phyloP scores from a whole-genome alignment of 192 early-diverging fungal species.

The Thamnidium elegans region DNA sequence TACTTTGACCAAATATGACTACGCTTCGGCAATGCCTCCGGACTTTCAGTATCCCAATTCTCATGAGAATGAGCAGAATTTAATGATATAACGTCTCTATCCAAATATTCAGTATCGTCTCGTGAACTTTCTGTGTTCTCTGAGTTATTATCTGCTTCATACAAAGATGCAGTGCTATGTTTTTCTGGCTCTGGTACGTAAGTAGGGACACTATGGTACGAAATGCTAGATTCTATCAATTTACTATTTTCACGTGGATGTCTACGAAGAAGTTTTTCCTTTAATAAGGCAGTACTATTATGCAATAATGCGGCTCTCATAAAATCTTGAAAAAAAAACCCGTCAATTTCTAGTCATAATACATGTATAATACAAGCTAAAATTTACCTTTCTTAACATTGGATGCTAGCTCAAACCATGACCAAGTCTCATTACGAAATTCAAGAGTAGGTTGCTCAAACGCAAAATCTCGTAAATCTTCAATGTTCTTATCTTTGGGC shows the following conservation, averaged over 20 bases:
- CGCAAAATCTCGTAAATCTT: conserved; percentile 70
- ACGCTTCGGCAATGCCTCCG: neutral
- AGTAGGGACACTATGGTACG: neutral
- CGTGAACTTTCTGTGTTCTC: conserved; percentile 1
- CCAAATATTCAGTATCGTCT: conserved; percentile 1
- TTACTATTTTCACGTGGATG: conserved; percentile 25
- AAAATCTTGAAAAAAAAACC: conserved; percentile 27
- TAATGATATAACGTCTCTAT: conserved; percentile 6
- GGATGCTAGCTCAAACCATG: conserved; percentile 68
- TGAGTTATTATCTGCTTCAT: neutral
- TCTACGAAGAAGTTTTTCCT: conserved; percentile 37
- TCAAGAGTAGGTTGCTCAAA: conserved; percentile 74
- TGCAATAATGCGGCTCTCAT: conserved; percentile 36
- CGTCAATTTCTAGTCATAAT: neutral
- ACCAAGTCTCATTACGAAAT: conserved; percentile 81
- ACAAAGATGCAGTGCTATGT: neutral
- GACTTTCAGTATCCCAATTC: neutral
- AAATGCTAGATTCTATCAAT: neutral
- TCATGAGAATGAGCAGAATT: conserved; percentile 8
- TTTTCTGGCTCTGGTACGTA: neutral
- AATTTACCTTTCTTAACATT: conserved; percentile 65
- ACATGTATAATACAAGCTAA: neutral
- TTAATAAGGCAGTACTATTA: conserved; percentile 31
- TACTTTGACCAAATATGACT: conserved; percentile 9
- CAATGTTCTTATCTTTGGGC: conserved; percentile 72